A percentile compares a stretch with the other conserved stretches of the same genome.
phyloP scores from a whole-genome alignment of 441 rosid species.

The Rhodomyrtus psidioides region DNA sequence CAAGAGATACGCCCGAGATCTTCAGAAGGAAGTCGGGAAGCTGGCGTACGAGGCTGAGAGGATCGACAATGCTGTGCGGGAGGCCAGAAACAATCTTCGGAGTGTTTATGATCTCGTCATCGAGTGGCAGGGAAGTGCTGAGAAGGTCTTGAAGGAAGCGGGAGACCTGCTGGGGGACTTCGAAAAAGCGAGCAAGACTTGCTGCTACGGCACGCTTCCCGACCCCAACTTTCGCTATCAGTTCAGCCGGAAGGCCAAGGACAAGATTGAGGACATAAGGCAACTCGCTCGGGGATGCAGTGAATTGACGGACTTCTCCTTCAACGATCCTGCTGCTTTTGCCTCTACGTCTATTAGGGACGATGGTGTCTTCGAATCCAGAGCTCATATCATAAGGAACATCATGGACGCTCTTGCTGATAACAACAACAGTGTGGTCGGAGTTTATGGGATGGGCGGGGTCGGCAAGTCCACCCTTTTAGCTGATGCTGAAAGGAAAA shows the following conservation, averaged over 20 bases:
- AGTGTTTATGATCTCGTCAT: neutral
- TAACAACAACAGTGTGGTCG: neutral
- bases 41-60: neutral
- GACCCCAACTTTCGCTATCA: no score
- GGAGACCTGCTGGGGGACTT: no score
- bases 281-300: no score
- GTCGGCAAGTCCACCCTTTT: neutral
- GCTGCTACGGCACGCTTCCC: no score
- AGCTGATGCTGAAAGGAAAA: no score
- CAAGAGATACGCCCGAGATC: neutral
- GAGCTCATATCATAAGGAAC: rapidly evolving
- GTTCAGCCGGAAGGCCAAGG: no score
- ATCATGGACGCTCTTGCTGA: neutral
- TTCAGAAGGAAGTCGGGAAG: neutral
- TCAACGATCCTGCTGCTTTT: neutral
- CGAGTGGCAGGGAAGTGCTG: no score
- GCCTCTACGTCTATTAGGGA: neutral
- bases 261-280: no score
- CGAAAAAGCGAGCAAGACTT: no score
- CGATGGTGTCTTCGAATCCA: neutral
- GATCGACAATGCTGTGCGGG: neutral
- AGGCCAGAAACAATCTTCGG: neutral
- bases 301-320: no score
- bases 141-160: no score
- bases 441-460: neutral